Evolutionary conservation across 441 rosid genomes (phyloP).

Genomic region (Gossypium davidsonii): DNA sequence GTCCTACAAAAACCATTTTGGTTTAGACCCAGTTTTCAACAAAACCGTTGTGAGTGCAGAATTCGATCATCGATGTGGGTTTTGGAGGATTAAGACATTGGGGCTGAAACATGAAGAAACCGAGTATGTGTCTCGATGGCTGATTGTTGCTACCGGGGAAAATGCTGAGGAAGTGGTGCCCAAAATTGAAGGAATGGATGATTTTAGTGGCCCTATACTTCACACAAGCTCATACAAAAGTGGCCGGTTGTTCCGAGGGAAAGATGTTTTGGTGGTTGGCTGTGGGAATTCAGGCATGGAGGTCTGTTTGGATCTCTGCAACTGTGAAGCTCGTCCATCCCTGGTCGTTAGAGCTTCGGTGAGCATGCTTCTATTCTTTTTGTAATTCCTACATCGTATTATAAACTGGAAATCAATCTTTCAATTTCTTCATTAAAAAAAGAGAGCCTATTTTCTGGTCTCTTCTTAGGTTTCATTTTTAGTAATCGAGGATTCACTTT

Average conservation of each 20-base stretch:
- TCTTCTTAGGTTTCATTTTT: not conserved
- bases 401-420: not conserved
- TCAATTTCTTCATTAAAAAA: not conserved
- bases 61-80: constrained; percentile 36
- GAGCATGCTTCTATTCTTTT: constrained; percentile 16
- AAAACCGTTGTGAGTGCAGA: constrained; percentile 48
- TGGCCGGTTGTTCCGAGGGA: constrained; percentile 43
- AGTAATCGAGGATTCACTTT: no score
- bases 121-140: constrained; percentile 51
- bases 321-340: constrained; percentile 53
- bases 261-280: constrained; percentile 70
- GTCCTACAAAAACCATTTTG: constrained; percentile 36
- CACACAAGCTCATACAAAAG: constrained; percentile 58
- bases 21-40: constrained; percentile 43
- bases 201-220: constrained; percentile 44
- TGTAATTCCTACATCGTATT: not conserved
- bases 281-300: constrained; percentile 96
- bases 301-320: constrained; percentile 75
- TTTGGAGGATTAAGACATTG: constrained; percentile 53
- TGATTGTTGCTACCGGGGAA: constrained; percentile 71
- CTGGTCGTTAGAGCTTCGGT: constrained; percentile 76
- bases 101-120: constrained; percentile 30
- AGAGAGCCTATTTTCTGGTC: not conserved
- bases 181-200: constrained; percentile 41
- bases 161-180: constrained; percentile 69